Conservation (phyloP, 2,329 filamentous ascomycete genomes). For the Fusarium burgessii region DNA sequence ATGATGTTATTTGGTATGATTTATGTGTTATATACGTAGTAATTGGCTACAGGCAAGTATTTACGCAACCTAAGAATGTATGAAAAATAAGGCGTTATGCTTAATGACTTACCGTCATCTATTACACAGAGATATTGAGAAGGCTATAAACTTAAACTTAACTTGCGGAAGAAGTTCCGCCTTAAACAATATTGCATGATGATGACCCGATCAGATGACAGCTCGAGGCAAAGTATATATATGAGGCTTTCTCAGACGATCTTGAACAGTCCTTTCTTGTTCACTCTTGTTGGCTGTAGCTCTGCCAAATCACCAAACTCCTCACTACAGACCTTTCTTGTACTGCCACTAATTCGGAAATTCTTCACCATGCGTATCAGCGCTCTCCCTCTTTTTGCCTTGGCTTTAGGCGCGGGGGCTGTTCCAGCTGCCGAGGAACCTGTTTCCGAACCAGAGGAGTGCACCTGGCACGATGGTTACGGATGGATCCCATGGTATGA, state of each 20-base stretch:
- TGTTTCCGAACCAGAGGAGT: neutral
- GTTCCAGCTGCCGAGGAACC: neutral
- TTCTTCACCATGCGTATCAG: neutral
- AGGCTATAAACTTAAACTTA: neutral
- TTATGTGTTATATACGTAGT: neutral
- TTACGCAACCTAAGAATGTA: too few relatives aligned
- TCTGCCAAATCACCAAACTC: neutral
- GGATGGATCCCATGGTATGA: neutral
- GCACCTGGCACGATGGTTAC: neutral
- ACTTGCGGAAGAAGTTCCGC: neutral
- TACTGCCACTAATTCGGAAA: neutral
- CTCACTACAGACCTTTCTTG: neutral
- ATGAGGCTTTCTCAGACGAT: neutral
- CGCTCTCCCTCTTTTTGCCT: neutral
- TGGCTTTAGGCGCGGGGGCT: neutral
- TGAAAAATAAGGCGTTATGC: too few relatives aligned
- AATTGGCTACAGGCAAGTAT: too few relatives aligned
- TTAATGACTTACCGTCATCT: too few relatives aligned
- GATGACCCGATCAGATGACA: neutral
- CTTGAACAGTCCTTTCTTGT: neutral
- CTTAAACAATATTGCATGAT: neutral
- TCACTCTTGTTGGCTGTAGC: neutral
- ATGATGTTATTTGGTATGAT: fast-evolving
- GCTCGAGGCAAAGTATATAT: neutral
- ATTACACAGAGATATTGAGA: too few relatives aligned